These are phyloP conservation scores for Agaricus blazei DNA, from an alignment of 768 basidiomycete species.

Conservation along the genomic window DNA sequence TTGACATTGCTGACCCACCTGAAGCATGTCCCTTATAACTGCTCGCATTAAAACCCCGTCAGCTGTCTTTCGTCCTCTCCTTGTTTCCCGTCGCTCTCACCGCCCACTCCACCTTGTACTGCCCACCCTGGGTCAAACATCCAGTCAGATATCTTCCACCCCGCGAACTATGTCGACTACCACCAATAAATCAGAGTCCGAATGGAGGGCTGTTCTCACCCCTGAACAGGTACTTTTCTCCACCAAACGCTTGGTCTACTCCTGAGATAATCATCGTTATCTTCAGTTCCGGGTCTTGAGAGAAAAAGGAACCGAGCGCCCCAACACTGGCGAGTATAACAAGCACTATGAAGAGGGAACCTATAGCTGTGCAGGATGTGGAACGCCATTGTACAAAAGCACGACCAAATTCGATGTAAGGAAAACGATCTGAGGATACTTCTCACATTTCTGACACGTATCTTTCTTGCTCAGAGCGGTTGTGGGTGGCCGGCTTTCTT, in stretches of 20 bases:
- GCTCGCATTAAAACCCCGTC: too few species aligned
- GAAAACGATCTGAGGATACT: neutral
- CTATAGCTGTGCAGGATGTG: conserved; percentile 78
- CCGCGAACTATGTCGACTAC: conserved; percentile 30
- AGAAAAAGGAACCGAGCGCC: conserved; percentile 79
- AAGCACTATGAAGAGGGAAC: conserved; percentile 60
- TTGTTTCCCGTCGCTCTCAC: neutral
- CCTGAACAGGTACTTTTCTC: conserved; percentile 67
- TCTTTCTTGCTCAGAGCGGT: conserved; percentile 46
- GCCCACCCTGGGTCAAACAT: neutral
- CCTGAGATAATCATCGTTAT: neutral
- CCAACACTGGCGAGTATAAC: conserved; percentile 79
- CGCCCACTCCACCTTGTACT: neutral
- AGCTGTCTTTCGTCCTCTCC: neutral
- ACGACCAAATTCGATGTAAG: conserved; percentile 76
- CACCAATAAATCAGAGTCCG: conserved; percentile 55
- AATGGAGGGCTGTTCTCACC: conserved; percentile 80
- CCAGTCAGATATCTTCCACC: neutral
- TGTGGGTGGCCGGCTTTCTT: conserved; percentile 99
- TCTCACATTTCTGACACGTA: too few species aligned
- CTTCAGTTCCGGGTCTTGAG: conserved; percentile 78
- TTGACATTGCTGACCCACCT: neutral
- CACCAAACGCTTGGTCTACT: neutral
- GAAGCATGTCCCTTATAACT: neutral
- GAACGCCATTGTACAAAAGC: conserved; percentile 82